A percentile compares a stretch with the other conserved stretches of the same genome.
phyloP scores from a whole-genome alignment of 768 basidiomycete species.

The Mycena capillaripes region DNA sequence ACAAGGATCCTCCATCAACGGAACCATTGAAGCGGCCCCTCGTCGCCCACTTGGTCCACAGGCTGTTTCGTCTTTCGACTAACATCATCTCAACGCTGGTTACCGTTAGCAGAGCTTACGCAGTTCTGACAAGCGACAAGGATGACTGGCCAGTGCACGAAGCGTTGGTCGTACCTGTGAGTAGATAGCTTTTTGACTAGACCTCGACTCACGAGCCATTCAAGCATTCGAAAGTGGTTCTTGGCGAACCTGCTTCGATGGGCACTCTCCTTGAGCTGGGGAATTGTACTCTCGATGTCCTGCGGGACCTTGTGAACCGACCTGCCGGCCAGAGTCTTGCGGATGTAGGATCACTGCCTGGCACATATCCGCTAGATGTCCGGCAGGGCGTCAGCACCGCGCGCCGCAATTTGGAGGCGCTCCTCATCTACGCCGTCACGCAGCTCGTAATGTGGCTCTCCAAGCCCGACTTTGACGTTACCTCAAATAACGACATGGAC shows the following conservation, averaged over 20 bases:
- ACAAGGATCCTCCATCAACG: conserved; percentile 72
- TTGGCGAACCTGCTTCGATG: conserved; percentile 85
- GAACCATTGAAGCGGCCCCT: conserved; percentile 82
- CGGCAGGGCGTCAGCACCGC: conserved; percentile 69
- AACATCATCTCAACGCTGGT: conserved; percentile 80
- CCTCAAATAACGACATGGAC: conserved; percentile 56
- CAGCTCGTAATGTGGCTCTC: conserved; percentile 86
- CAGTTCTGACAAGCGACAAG: conserved; percentile 71
- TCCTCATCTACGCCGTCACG: conserved; percentile 79
- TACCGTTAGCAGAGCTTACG: conserved; percentile 77
- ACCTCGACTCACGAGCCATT: not conserved
- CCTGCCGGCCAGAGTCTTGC: conserved; percentile 71
- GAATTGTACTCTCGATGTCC: conserved; percentile 80
- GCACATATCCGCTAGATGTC: conserved; percentile 61
- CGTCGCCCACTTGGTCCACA: conserved; percentile 78
- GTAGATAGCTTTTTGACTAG: conserved; percentile 42
- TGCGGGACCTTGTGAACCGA: conserved; percentile 74
- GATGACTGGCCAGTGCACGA: conserved; percentile 82
- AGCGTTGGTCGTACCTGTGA: conserved; percentile 80
- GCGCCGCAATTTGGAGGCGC: conserved; percentile 74
- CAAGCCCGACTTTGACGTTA: conserved; percentile 75
- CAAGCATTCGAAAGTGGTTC: conserved; percentile 88
- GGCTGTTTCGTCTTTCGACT: conserved; percentile 77
- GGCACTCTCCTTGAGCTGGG: conserved; percentile 91
- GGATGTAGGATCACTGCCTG: conserved; percentile 44